phyloP scores from a whole-genome alignment of 2,329 filamentous ascomycete genomes.

The Mycocentrospora acerina region DNA sequence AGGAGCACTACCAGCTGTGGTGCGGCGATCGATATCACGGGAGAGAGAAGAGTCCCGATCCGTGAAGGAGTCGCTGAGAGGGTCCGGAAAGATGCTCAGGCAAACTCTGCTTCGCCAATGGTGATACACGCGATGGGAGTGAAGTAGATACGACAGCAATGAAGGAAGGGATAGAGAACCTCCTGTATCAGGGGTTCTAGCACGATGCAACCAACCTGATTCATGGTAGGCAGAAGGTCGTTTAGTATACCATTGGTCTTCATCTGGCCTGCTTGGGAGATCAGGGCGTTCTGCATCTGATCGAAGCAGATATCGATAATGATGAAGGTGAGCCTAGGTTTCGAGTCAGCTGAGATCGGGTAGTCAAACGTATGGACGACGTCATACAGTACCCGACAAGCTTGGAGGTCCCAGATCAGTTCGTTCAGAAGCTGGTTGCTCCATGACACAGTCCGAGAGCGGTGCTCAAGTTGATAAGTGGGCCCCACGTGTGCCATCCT shows the following conservation, averaged over 20 bases:
- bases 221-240: slow-evolving; percentile 36
- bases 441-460: slow-evolving; percentile 26
- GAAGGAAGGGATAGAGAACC: slow-evolving; percentile 31
- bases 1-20: too few relatives aligned
- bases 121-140: slow-evolving; percentile 33
- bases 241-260: slow-evolving; percentile 34
- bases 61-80: too few relatives aligned
- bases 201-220: slow-evolving; percentile 37
- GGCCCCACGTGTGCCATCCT: slow-evolving; percentile 26
- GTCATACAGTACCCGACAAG: slow-evolving; percentile 35
- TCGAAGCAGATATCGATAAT: slow-evolving; percentile 42
- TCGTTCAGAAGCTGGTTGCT: slow-evolving; percentile 27
- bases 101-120: slow-evolving; percentile 27
- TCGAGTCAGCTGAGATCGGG: too few relatives aligned
- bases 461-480: slow-evolving; percentile 24
- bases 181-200: slow-evolving; percentile 34
- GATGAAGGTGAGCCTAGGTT: slow-evolving; percentile 36
- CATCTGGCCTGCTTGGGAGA: slow-evolving; percentile 42
- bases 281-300: slow-evolving; percentile 43
- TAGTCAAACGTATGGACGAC: too few relatives aligned
- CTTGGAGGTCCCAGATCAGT: slow-evolving; percentile 30
- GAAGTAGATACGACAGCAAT: slow-evolving; percentile 27
- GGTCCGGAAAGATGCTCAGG: too few relatives aligned
- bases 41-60: too few relatives aligned
- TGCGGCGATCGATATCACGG: too few relatives aligned